phyloP scores from a whole-genome alignment of 108 stramenopile genomes.

The Aureococcus anophagefferens region DNA sequence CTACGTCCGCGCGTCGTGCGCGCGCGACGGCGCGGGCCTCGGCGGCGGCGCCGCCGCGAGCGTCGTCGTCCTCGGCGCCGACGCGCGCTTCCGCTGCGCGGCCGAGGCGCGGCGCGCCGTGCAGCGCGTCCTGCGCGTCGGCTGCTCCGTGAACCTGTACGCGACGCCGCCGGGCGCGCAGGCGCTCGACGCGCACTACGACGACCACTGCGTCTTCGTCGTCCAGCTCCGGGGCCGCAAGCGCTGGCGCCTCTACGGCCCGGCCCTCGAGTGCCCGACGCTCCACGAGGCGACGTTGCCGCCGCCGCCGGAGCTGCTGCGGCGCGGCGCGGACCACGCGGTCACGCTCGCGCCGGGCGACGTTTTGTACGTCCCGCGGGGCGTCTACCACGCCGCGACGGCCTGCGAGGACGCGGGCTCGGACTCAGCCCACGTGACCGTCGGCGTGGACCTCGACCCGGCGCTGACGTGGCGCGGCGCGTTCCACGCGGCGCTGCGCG shows the following conservation, averaged over 20 bases:
- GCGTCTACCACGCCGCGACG: conserved; percentile 61
- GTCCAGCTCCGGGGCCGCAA: conserved; percentile 63
- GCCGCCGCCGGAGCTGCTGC: too few species aligned
- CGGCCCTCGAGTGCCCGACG: conserved; percentile 15
- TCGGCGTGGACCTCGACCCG: not conserved
- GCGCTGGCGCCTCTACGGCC: conserved; percentile 59
- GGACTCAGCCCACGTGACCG: not conserved
- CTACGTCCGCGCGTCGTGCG: too few species aligned
- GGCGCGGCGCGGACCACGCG: not conserved
- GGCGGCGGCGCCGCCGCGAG: too few species aligned
- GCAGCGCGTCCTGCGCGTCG: not conserved
- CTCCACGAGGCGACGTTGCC: too few species aligned
- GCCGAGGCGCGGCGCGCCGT: not conserved
- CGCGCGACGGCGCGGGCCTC: too few species aligned
- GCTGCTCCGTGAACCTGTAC: conserved; percentile 58
- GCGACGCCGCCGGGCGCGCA: conserved; percentile 62
- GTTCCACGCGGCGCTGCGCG: not conserved
- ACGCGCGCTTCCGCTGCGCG: not conserved
- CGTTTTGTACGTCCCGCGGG: conserved; percentile 73
- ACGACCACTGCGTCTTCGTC: conserved; percentile 77
- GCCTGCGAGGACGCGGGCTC: not conserved
- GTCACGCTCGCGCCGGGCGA: conserved; percentile 51
- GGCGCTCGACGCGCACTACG: conserved; percentile 66
- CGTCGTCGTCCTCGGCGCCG: not conserved
- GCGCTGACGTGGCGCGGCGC: not conserved